These are phyloP conservation scores for Phytophthora aleatoria DNA, from an alignment of 352 stramenopile genomes.

Conservation along the genomic window DNA sequence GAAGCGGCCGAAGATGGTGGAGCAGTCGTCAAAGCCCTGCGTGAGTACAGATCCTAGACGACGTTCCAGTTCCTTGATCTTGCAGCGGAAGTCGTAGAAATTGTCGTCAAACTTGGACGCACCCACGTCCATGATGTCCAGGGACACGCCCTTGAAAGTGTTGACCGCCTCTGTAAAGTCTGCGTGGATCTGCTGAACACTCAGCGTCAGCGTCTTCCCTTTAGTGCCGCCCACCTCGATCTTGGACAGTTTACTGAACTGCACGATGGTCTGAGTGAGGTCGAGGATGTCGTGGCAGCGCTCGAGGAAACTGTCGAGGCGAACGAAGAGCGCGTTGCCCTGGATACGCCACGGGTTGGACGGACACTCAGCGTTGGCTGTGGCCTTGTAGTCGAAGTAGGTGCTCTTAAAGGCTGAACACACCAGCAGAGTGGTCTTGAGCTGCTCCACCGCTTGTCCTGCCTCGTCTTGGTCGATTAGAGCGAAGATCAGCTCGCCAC, in stretches of 20 bases:
- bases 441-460: constrained; percentile 92
- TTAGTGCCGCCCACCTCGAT: constrained; percentile 98
- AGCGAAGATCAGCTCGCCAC: constrained; percentile 95
- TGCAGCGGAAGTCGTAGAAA: constrained; percentile 97
- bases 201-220: constrained; percentile 93
- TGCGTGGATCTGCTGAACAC: constrained; percentile 94
- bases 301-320: constrained; percentile 97
- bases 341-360: constrained; percentile 98
- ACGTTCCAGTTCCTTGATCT: constrained; percentile 98
- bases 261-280: constrained; percentile 97
- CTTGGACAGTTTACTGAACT: constrained; percentile 98
- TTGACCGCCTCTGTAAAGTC: constrained; percentile 96
- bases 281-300: constrained; percentile 98
- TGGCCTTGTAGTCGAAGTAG: constrained; percentile 99
- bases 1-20: constrained; percentile 97
- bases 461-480: constrained; percentile 97
- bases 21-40: constrained; percentile 97
- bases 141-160: constrained; percentile 95
- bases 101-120: constrained; percentile 98
- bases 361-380: constrained; percentile 95
- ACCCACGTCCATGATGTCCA: constrained; percentile 98
- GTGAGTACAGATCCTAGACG: constrained; percentile 96
- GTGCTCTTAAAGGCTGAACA: constrained; percentile 97
- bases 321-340: constrained; percentile 97
- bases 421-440: constrained; percentile 94